These are phyloP conservation scores for Verticillium klebahnii DNA, from an alignment of 2,329 filamentous ascomycete genomes.

Conservation along the genomic window DNA sequence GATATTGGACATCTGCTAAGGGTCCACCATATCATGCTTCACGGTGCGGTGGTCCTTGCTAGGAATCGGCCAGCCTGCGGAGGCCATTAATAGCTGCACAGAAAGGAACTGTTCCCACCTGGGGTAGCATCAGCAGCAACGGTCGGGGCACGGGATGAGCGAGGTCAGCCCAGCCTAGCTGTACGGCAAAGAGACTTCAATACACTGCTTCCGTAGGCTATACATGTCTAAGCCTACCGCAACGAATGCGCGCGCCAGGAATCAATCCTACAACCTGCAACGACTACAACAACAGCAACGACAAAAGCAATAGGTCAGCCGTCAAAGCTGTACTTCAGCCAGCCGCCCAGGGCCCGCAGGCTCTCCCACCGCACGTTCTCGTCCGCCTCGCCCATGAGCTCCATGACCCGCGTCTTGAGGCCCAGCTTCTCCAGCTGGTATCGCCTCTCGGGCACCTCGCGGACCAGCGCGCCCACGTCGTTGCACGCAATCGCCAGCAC, in stretches of 20 bases:
- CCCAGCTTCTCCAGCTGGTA: constrained; percentile 76
- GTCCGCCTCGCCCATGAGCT: constrained; percentile 84
- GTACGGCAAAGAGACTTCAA: background rate
- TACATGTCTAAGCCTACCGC: background rate
- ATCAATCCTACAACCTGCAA: background rate
- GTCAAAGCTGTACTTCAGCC: constrained; percentile 62
- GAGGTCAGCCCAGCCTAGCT: too few species aligned
- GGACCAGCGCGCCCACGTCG: constrained; percentile 83
- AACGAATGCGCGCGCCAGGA: background rate
- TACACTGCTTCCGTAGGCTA: background rate
- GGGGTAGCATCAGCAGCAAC: background rate
- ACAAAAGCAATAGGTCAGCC: background rate
- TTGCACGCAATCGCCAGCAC: constrained; percentile 91
- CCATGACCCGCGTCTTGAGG: constrained; percentile 84
- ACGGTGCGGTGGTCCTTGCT: background rate
- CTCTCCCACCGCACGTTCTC: constrained; percentile 92
- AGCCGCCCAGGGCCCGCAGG: constrained; percentile 69
- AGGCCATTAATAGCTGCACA: background rate
- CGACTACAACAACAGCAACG: background rate
- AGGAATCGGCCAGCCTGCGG: background rate
- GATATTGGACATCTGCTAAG: too few species aligned
- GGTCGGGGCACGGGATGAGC: too few species aligned
- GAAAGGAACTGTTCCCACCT: background rate
- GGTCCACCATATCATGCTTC: background rate
- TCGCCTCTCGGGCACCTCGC: constrained; percentile 82